A percentile compares a stretch with the other conserved stretches of the same genome.
phyloP scores from a whole-genome alignment of 306 rosid genomes.

The Chamaecrista fasciculata region DNA sequence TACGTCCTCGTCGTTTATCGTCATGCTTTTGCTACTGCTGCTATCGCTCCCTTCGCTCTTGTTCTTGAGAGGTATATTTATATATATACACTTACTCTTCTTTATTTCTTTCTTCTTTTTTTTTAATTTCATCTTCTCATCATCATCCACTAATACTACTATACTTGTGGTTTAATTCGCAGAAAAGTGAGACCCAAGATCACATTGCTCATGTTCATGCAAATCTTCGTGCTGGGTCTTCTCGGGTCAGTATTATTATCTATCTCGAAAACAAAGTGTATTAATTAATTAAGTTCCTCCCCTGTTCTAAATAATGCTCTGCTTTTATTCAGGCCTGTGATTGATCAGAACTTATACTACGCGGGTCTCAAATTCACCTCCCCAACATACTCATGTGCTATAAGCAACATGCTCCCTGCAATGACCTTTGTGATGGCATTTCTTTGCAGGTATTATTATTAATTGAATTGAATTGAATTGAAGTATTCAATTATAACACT shows the following conservation, averaged over 20 bases:
- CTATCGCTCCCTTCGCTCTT: conserved; percentile 88
- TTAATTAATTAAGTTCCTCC: no score
- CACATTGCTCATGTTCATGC: conserved; percentile 69
- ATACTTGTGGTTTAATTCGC: conserved; percentile 7
- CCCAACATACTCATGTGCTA: conserved; percentile 85
- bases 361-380: conserved; percentile 85
- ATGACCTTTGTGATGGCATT: conserved; percentile 92
- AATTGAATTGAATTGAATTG: no score
- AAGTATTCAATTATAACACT: background rate
- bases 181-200: conserved; percentile 90
- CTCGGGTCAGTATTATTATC: conserved; percentile 67
- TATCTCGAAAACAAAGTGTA: no score
- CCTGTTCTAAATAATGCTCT: background rate
- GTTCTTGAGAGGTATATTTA: conserved; percentile 68
- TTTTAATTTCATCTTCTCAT: conserved; percentile 6
- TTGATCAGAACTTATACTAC: conserved; percentile 92
- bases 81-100: background rate
- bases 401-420: conserved; percentile 91
- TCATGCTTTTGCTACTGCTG: conserved; percentile 86
- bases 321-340: conserved; percentile 63
- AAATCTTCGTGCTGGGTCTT: conserved; percentile 75
- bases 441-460: conserved; percentile 55
- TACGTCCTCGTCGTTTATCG: conserved; percentile 88
- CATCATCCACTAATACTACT: background rate
- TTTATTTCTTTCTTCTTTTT: background rate